These are phyloP conservation scores for Globisporangium carolinianum DNA, from an alignment of 352 stramenopile genomes.

Conservation along the genomic window DNA sequence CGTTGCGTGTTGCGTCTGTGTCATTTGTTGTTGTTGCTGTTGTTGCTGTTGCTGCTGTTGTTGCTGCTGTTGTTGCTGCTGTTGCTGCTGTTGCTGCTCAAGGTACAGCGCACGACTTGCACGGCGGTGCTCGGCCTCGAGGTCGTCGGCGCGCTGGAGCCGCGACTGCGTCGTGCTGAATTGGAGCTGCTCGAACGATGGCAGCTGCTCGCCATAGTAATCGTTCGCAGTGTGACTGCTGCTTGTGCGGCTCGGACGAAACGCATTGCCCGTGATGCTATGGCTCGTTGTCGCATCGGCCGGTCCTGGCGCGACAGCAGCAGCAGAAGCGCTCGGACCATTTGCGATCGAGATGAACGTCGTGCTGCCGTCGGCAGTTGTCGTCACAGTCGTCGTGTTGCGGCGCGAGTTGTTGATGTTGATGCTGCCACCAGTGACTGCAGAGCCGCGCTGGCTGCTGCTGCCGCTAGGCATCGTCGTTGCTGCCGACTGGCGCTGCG, in stretches of 20 bases:
- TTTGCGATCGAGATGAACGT: conserved; percentile 13
- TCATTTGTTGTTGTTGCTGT: neutral
- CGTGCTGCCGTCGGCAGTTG: conserved; percentile 8
- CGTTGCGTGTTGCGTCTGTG: neutral
- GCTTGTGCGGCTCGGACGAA: conserved; percentile 1
- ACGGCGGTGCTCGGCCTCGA: conserved; percentile 7
- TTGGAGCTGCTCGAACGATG: conserved; percentile 11
- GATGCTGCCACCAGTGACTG: neutral
- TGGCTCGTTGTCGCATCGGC: neutral
- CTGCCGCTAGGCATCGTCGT: neutral
- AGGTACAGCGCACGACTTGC: conserved; percentile 15
- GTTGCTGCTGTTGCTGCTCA: conserved; percentile 4
- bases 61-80: conserved; percentile 7
- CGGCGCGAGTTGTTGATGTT: neutral
- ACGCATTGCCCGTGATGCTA: neutral
- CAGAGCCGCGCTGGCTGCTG: conserved; percentile 4
- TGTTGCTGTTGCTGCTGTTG: conserved; percentile 15
- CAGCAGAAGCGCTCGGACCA: neutral
- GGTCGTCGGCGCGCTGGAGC: conserved; percentile 7
- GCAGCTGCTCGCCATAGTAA: conserved; percentile 12
- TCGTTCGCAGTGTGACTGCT: neutral
- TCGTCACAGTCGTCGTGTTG: conserved; percentile 12
- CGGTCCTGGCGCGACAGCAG: neutral
- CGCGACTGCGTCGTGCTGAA: conserved; percentile 6
- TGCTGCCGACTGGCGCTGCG: neutral